Base-by-base conservation (phyloP, 805 yeast species). In the Lachancea quebecensis region DNA sequence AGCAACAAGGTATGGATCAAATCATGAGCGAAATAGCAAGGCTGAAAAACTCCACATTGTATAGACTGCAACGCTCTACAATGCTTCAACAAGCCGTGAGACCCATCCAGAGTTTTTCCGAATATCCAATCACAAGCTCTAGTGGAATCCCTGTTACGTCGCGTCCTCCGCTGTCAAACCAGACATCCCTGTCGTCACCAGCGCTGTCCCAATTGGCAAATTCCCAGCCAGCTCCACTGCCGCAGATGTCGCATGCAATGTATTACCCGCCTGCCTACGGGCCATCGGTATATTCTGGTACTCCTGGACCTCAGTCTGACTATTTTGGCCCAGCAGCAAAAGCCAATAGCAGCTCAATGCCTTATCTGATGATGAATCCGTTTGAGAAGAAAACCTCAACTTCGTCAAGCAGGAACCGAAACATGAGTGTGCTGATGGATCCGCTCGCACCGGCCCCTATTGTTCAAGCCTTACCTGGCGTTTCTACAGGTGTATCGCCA, bases 31-130 rank as follows among this genome's bases (percentile, higher is more conserved):
- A 56, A 21, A 45, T 68, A 7, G 62, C 58, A 7, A 54, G 51
- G 39, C 53, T 64, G 29, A 60, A 45, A 41, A 52, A 53, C 17
- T 59, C 55, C 41, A 60, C 59, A 10, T 50, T 59, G 36, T 63
- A 58, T 48, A 51, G 68, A 41, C 29, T 44, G 41, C 32, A 45
- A 38, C 32, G 40, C 30, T 39, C 43, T 2, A 21, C 27, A 31
- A 31, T 15, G n/a, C 21, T 39, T 14, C 36, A 36, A 31, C 41
- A 36, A 14, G 10, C 30, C 4, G 12, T 21, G 30, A 32, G 39
- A 16, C 38, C 32, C 17, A 17, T 31, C 18, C 45, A 28, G 2
- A 18, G 41, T 16, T 29, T 28, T 8, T 11, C 18, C 9, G 46
- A 43, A 11, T n/a, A 33, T 33, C 31, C 36, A 2, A 21, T 27